Percentiles rank a stretch among this genome's conserved stretches.
These are phyloP conservation scores for Pseudohalonectria lignicola DNA, from an alignment of 2,329 filamentous ascomycete genomes.

Conservation along the genomic window DNA sequence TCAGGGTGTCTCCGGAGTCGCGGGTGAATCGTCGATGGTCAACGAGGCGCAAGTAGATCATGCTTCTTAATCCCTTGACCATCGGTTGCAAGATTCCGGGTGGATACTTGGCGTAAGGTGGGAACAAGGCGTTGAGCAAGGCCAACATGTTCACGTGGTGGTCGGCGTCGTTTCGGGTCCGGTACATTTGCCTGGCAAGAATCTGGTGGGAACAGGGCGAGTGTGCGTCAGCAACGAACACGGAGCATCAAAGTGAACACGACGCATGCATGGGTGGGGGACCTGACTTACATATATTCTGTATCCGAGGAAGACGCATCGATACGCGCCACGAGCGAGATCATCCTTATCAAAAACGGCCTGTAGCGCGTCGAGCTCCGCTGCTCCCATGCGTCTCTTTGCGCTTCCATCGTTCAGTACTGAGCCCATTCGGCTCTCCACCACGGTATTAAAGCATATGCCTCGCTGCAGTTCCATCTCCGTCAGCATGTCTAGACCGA, in stretches of 20 bases:
- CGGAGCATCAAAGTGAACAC: neutral
- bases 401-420: too few relatives aligned
- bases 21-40: neutral
- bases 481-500: neutral
- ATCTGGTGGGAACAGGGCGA: slow-evolving; percentile 3
- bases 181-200: slow-evolving; percentile 7
- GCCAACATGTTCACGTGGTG: slow-evolving; percentile 3
- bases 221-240: neutral
- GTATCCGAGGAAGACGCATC: slow-evolving; percentile 7
- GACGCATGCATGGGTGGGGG: neutral
- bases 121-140: slow-evolving; percentile 10
- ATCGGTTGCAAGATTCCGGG: slow-evolving; percentile 5
- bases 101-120: slow-evolving; percentile 9
- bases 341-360: neutral
- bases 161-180: neutral
- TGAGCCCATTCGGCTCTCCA: neutral
- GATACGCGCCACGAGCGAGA: slow-evolving; percentile 2
- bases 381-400: neutral
- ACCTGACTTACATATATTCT: slow-evolving; percentile 8
- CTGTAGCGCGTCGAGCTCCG: neutral
- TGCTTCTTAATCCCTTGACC: slow-evolving; percentile 5
- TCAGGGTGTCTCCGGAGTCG: neutral
- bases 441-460: neutral
- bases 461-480: neutral
- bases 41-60: slow-evolving; percentile 6